phyloP scores from a whole-genome alignment of 169 alveolate species.

The Miamiensis avidus region DNA sequence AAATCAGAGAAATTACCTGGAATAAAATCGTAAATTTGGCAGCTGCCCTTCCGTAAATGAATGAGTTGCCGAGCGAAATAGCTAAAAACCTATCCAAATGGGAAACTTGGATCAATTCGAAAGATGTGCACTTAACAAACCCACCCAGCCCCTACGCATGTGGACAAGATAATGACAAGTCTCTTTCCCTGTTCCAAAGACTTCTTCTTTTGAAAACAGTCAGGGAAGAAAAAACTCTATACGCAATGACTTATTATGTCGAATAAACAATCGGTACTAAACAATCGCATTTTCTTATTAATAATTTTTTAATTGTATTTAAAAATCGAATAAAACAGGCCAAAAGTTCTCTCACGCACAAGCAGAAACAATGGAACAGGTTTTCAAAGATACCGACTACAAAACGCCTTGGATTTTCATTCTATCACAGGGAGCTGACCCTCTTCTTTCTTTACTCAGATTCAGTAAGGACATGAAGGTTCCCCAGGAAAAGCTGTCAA shows the following conservation, averaged over 20 bases:
- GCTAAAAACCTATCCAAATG: slow-evolving; percentile 67
- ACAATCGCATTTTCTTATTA: slow-evolving; percentile 4
- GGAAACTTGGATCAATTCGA: slow-evolving; percentile 75
- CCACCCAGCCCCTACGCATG: slow-evolving; percentile 81
- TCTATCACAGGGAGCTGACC: slow-evolving; percentile 93
- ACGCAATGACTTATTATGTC: slow-evolving; percentile 81
- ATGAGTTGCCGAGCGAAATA: slow-evolving; percentile 51
- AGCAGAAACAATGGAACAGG: slow-evolving; percentile 73
- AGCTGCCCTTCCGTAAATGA: slow-evolving; percentile 20
- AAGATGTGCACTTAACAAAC: slow-evolving; percentile 71
- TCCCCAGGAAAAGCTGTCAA: slow-evolving; percentile 47
- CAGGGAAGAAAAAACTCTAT: slow-evolving; percentile 88
- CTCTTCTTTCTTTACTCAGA: slow-evolving; percentile 82
- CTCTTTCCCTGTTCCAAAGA: slow-evolving; percentile 76
- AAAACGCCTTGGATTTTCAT: slow-evolving; percentile 91
- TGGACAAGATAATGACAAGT: slow-evolving; percentile 3
- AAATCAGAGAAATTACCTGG: slow-evolving; percentile 63
- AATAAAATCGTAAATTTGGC: slow-evolving; percentile 46
- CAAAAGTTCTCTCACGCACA: not conserved
- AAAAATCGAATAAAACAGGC: not conserved
- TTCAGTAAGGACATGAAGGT: slow-evolving; percentile 75
- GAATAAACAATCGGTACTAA: slow-evolving; percentile 78
- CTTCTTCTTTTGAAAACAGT: slow-evolving; percentile 87
- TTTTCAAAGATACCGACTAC: slow-evolving; percentile 81
- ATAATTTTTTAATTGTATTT: too few species aligned